phyloP scores from a whole-genome alignment of 768 basidiomycete species.

The Scleroderma bovista region DNA sequence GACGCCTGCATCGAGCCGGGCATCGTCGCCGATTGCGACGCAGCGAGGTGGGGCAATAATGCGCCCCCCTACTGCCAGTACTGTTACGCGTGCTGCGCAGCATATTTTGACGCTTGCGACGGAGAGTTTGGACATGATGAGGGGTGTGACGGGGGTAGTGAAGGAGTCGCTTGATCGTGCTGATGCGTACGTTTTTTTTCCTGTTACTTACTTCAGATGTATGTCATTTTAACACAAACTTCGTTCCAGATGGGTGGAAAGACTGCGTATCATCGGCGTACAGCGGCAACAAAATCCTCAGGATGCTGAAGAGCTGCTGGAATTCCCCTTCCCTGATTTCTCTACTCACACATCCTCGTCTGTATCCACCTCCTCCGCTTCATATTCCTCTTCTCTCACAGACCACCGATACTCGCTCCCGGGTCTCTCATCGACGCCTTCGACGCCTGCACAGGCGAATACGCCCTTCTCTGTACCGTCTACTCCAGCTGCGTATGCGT shows the following conservation, averaged over 20 bases:
- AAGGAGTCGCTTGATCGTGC: slow-evolving; percentile 84
- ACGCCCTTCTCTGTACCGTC: slow-evolving; percentile 26
- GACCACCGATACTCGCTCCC: slow-evolving; percentile 18
- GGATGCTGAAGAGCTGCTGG: slow-evolving; percentile 9
- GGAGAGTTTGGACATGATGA: slow-evolving; percentile 91
- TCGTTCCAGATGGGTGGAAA: slow-evolving; percentile 68
- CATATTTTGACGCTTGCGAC: slow-evolving; percentile 78
- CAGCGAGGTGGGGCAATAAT: slow-evolving; percentile 13
- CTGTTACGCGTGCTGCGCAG: slow-evolving; percentile 72
- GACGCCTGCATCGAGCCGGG: slow-evolving; percentile 32
- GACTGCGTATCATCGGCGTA: slow-evolving; percentile 70
- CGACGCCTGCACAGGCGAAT: slow-evolving; percentile 22
- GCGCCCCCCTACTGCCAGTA: slow-evolving; percentile 37
- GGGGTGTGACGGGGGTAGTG: slow-evolving; percentile 81
- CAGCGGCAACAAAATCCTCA: slow-evolving; percentile 42
- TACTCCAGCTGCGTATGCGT: slow-evolving; percentile 22
- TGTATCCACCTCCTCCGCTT: background rate
- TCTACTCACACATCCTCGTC: background rate
- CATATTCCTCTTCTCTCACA: slow-evolving; percentile 2
- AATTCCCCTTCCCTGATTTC: background rate
- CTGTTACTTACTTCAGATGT: background rate
- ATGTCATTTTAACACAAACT: too few species aligned
- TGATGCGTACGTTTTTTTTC: slow-evolving; percentile 55
- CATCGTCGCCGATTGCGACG: slow-evolving; percentile 28
- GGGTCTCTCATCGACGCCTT: slow-evolving; percentile 25